Percentiles rank a stretch among this genome's conserved stretches.
phyloP scores from a whole-genome alignment of 306 rosid species.

The Quercus berberidifolia region DNA sequence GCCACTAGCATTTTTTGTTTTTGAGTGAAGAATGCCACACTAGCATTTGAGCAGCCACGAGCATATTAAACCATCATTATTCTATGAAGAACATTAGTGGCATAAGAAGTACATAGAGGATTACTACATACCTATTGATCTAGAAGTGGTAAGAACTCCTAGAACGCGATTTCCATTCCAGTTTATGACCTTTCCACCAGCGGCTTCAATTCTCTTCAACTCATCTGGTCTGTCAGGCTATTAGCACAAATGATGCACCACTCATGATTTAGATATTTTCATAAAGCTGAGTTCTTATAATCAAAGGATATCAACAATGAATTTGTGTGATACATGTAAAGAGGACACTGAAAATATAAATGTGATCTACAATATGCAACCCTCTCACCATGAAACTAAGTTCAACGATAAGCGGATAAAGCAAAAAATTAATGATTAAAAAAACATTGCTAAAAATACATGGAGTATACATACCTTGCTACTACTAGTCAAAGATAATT shows the following conservation, averaged over 20 bases:
- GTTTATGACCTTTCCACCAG: constrained; percentile 83
- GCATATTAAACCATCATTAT: too few species aligned
- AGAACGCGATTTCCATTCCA: constrained; percentile 93
- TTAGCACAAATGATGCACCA: neutral
- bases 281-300: neutral
- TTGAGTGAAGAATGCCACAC: neutral
- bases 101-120: neutral
- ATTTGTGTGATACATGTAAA: neutral
- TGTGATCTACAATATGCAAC: neutral
- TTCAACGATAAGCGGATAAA: neutral
- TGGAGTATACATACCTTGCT: neutral
- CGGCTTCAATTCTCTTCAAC: constrained; percentile 86
- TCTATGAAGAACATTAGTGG: neutral
- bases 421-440: neutral
- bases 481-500: neutral
- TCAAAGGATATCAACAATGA: neutral
- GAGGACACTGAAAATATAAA: neutral
- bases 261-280: neutral
- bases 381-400: neutral
- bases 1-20: too few species aligned
- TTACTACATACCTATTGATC: constrained; percentile 68
- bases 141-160: constrained; percentile 91
- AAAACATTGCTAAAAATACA: neutral
- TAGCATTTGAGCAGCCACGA: neutral
- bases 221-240: constrained; percentile 88